Base-by-base conservation (phyloP, 2,329 filamentous ascomycete genomes). In the Myriosclerotinia scirpicola region DNA sequence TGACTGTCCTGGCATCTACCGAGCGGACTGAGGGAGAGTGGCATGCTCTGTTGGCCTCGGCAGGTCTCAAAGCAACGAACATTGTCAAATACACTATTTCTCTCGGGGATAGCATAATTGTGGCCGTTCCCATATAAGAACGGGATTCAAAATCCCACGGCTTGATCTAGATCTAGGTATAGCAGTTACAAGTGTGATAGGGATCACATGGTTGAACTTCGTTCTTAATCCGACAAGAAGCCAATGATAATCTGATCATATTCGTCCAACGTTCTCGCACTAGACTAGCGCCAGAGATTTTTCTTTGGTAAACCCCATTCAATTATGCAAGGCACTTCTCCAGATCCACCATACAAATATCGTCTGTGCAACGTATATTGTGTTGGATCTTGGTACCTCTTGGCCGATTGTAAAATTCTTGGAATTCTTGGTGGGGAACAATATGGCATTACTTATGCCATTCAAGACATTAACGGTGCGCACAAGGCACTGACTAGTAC, bases 21-120 rank as follows among this genome's bases (percentile, higher is more conserved):
- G 78, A 81, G 70, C 72, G 79, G 1, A 79, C 78, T 9, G 17
- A 40, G 38, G 50, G 34, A 36, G 8, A 64, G 26, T 54, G 61
- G 61, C 11, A 46, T 34, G 50, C 61, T 8, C 61, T 64, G 44
- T 42, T 54, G 20, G 61, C 38, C n/a, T 42, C 48, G 3, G 48
- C 38, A 6, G 50, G 61, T 26, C 61, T 64, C 17, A 26, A 54
- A 42, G 36, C 50, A 42, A 36, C 42, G 50, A 34, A 44, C 1
- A 44, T 64, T 5, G 48, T 54, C 11, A 38, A 53, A 20, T 63
- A 63, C 22, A 63, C 48, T 5, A 22, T 17, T 44, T 63, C 60
- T 26, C 60, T 63, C 46, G 34, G 50, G n/a, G 50, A 63, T 26
- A 53, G 48, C 36, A 54, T 63, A 14, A 54, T 63, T 12, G 60